Evolutionary conservation across 768 basidiomycete genomes (phyloP), one percentile per base, ranked within the genome.

Genomic region (Suillus brevipes): DNA sequence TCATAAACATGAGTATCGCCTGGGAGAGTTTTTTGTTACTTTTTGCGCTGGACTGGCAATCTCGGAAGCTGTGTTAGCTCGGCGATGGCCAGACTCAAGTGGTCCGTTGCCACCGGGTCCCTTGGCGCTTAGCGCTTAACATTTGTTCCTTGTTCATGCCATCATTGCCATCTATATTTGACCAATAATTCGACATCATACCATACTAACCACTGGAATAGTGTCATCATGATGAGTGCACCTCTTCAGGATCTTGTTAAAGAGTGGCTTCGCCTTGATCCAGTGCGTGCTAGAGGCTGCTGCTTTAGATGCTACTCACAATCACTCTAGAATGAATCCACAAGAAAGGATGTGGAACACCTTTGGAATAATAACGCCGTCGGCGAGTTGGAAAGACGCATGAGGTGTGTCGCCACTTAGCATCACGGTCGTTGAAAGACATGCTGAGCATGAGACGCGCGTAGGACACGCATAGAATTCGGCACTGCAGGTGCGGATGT

Each of bases 391-490:
- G 78, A 80, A 66, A 80, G 73, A 65, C 75, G 81, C 47, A 78
- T 83, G 79, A 78, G 77, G 82, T 82, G 67, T 47, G 25, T 57
- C 45, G 3, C 58, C 14, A 7, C n/a, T 47, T 25, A 34, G 34
- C 36, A 53, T 40, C 49, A 28, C 25, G 23, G 47, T 31, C 42
- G 57, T 45, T 53, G 68, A 23, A 37, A 52, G 14, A 3, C 25
- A 50, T 16, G 4, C 16, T 45, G 43, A 61, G 16, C 34, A 23
- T 40, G 38, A 14, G 20, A 34, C 40, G 4, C 6, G 16, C 43
- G 56, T 70, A 91, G 90, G 68, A 78, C 78, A 5, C 85, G 94
- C 42, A 95, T 96, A 68, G 85, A 89, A 65, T 96, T 96, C 74
- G 94, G 94, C 6, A 96, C 94, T 28, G 92, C 94, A 63, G 93